Evolutionary conservation across 371 early-diverging fungal genomes (phyloP).

Genomic region (Rhizopus arrhizus): DNA sequence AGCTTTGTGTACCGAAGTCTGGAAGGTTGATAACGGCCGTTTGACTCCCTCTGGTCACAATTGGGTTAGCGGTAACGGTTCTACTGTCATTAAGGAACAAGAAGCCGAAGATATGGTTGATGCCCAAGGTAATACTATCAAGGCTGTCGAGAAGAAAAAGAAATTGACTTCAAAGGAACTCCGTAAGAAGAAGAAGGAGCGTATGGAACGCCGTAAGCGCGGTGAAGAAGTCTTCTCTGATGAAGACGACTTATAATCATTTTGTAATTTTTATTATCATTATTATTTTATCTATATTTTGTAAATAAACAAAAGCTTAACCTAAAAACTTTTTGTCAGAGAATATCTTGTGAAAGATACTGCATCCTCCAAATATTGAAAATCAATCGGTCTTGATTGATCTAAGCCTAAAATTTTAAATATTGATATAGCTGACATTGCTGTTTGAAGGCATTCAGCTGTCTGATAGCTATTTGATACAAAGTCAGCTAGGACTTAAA

Average conservation of each 20-base stretch:
- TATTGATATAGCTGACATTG: not conserved
- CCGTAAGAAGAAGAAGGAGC: constrained; percentile 58
- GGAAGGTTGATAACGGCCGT: constrained; percentile 72
- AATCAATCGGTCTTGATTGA: not conserved
- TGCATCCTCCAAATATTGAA: not conserved
- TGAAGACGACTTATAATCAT: constrained; percentile 42
- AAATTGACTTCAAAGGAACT: constrained; percentile 52
- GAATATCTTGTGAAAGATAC: too few species aligned
- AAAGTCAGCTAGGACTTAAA: not conserved
- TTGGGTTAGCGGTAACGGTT: constrained; percentile 53
- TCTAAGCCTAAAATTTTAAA: not conserved
- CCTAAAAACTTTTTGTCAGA: not conserved
- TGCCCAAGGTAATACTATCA: constrained; percentile 52
- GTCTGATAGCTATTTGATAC: not conserved
- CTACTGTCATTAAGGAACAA: constrained; percentile 40
- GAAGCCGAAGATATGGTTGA: constrained; percentile 47
- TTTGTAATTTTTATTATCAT: too few species aligned
- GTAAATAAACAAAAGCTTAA: not conserved
- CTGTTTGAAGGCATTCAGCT: not conserved
- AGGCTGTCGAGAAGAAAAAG: constrained; percentile 51
- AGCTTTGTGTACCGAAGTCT: constrained; percentile 70
- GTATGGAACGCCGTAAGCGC: constrained; percentile 57
- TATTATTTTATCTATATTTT: not conserved
- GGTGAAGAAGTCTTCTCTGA: constrained; percentile 53
- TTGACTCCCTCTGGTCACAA: constrained; percentile 55